Conservation (phyloP, 176 grass and related monocot genomes). For the Miscanthus lutarioriparius region DNA sequence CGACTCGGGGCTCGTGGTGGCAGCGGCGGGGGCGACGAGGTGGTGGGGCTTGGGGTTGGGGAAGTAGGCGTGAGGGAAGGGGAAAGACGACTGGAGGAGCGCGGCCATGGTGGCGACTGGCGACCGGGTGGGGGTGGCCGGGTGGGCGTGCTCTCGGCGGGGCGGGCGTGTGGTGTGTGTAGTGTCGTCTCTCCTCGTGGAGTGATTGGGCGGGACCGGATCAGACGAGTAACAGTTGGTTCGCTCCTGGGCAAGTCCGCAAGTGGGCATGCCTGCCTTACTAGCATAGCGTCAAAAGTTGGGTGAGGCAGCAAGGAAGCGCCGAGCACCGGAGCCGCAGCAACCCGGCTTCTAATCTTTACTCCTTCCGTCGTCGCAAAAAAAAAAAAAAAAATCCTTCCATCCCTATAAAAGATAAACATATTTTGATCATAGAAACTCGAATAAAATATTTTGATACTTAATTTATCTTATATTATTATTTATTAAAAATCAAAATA, state of each 20-base stretch:
- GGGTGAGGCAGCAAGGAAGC: no score
- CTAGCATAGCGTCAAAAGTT: no score
- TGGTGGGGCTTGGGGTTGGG: slow-evolving; percentile 23
- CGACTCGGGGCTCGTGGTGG: not conserved
- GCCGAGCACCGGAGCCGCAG: no score
- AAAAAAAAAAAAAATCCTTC: no score
- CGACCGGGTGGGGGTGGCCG: not conserved
- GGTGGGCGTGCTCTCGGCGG: slow-evolving; percentile 13
- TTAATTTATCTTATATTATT: no score
- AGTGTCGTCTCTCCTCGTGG: slow-evolving; percentile 13
- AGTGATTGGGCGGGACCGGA: slow-evolving; percentile 45
- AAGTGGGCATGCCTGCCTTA: no score
- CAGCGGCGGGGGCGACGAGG: not conserved
- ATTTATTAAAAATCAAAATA: no score
- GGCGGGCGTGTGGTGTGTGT: slow-evolving; percentile 37
- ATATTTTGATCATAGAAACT: no score
- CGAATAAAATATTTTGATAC: no score
- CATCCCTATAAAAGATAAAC: no score
- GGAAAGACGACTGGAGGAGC: slow-evolving; percentile 31
- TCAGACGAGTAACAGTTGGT: slow-evolving; percentile 34
- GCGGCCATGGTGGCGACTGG: slow-evolving; percentile 41
- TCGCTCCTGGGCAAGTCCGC: not conserved
- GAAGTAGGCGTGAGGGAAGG: slow-evolving; percentile 29
- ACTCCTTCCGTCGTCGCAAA: no score
- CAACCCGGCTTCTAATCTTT: no score